These are phyloP conservation scores for Penicillium ucsense DNA, from an alignment of 495 filamentous ascomycete genomes.

Conservation along the genomic window DNA sequence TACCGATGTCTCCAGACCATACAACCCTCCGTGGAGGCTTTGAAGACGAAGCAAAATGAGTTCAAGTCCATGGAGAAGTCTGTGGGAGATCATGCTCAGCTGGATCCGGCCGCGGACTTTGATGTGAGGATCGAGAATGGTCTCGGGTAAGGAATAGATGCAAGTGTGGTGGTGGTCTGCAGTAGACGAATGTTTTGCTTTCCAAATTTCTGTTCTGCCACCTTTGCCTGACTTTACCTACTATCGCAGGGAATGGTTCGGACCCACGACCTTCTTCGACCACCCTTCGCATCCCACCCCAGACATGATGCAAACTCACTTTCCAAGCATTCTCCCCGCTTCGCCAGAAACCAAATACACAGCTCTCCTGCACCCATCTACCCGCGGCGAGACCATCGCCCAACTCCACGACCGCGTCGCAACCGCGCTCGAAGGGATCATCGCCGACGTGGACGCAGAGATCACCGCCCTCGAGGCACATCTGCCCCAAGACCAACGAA, in stretches of 20 bases:
- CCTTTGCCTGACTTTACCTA: background rate
- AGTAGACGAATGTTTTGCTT: too few species aligned
- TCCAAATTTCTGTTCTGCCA: background rate
- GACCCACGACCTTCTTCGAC: constrained; percentile 54
- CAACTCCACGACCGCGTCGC: constrained; percentile 75
- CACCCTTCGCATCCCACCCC: constrained; percentile 69
- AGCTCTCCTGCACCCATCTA: constrained; percentile 53
- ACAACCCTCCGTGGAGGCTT: constrained; percentile 50
- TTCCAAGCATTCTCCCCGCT: constrained; percentile 41
- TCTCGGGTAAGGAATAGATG: constrained; percentile 42
- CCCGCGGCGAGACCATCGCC: constrained; percentile 64
- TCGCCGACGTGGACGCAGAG: constrained; percentile 58
- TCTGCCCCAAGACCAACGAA: constrained; percentile 11
- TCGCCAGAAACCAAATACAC: constrained; percentile 41
- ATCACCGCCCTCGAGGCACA: constrained; percentile 24
- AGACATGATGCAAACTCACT: constrained; percentile 48
- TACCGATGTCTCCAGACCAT: constrained; percentile 92
- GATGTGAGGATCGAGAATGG: constrained; percentile 64
- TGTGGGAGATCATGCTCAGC: background rate
- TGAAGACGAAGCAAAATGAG: constrained; percentile 25
- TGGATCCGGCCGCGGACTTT: constrained; percentile 20
- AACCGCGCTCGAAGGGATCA: constrained; percentile 57
- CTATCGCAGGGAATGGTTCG: constrained; percentile 73
- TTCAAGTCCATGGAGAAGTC: background rate
- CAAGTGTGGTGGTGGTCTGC: too few species aligned